These are phyloP conservation scores for Cetraspora pellucida DNA, from an alignment of 192 early-diverging fungal genomes.

Conservation along the genomic window DNA sequence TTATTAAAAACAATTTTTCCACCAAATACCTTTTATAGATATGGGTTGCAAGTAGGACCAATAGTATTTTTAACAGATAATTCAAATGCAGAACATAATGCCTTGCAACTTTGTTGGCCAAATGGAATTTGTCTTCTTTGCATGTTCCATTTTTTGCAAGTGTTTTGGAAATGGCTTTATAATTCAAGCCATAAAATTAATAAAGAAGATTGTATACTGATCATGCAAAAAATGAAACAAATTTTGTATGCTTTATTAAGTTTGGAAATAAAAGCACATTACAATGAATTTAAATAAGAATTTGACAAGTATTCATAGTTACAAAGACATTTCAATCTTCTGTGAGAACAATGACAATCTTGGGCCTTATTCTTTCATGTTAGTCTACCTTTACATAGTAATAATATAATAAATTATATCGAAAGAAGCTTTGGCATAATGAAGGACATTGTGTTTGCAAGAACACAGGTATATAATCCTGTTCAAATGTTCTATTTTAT, in stretches of 20 bases:
- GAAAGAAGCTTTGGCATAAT: not conserved
- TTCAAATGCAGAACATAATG: not conserved
- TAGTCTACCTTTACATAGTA: not conserved
- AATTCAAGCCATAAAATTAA: not conserved
- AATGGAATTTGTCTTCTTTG: not conserved
- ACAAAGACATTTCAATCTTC: not conserved
- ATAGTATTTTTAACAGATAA: not conserved
- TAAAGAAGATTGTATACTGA: not conserved
- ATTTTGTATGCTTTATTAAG: not conserved
- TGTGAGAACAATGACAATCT: not conserved
- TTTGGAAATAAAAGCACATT: not conserved
- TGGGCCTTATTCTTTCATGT: not conserved
- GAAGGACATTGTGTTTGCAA: not conserved
- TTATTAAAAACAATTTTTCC: constrained; percentile 10
- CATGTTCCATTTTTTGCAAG: not conserved
- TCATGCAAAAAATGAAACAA: not conserved
- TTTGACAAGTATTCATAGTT: not conserved
- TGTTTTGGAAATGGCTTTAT: not conserved
- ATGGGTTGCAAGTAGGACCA: not conserved
- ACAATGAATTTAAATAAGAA: not conserved
- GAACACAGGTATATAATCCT: not conserved
- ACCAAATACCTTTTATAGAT: not conserved
- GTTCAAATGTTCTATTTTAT: not conserved
- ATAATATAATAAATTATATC: not conserved
- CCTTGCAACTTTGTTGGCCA: not conserved